Evolutionary conservation across 345 rosid species (phyloP).

Genomic region (Lepidium sativum): DNA sequence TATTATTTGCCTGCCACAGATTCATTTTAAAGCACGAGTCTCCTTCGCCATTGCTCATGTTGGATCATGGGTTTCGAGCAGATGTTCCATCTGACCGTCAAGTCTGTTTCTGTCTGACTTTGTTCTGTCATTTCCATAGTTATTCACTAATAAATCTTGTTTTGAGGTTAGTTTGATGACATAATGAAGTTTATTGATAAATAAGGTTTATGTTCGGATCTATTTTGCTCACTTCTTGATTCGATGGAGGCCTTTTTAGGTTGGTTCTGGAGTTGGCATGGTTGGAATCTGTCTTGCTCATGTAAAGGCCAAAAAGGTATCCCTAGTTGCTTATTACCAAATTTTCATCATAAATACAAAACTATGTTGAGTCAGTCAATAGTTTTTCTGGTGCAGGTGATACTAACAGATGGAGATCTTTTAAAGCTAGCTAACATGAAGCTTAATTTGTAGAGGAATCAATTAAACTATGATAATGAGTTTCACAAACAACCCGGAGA

Average conservation of each 20-base stretch:
- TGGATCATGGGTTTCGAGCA: slow-evolving; percentile 16
- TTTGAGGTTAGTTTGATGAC: slow-evolving; percentile 52
- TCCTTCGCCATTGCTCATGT: background rate
- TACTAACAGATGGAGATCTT: slow-evolving; percentile 65
- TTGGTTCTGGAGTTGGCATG: slow-evolving; percentile 90
- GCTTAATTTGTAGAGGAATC: slow-evolving; percentile 50
- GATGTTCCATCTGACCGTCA: slow-evolving; percentile 87
- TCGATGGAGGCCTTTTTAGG: slow-evolving; percentile 34
- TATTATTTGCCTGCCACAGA: background rate
- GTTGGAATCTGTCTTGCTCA: slow-evolving; percentile 79
- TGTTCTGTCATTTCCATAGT: slow-evolving; percentile 59
- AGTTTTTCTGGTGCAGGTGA: slow-evolving; percentile 37
- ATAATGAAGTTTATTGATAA: background rate
- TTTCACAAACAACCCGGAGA: slow-evolving; percentile 16
- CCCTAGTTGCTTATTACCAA: background rate
- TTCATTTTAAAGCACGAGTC: background rate
- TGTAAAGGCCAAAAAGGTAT: slow-evolving; percentile 69
- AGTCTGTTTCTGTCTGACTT: slow-evolving; percentile 70
- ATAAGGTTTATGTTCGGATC: background rate
- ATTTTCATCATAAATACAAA: background rate
- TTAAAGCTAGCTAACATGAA: slow-evolving; percentile 72
- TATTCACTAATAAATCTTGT: slow-evolving; percentile 53
- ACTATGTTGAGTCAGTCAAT: background rate
- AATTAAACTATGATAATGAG: slow-evolving; percentile 22
- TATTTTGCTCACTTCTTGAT: background rate